phyloP scores from a whole-genome alignment of 768 basidiomycete species.

The Gautieria morchelliformis region DNA sequence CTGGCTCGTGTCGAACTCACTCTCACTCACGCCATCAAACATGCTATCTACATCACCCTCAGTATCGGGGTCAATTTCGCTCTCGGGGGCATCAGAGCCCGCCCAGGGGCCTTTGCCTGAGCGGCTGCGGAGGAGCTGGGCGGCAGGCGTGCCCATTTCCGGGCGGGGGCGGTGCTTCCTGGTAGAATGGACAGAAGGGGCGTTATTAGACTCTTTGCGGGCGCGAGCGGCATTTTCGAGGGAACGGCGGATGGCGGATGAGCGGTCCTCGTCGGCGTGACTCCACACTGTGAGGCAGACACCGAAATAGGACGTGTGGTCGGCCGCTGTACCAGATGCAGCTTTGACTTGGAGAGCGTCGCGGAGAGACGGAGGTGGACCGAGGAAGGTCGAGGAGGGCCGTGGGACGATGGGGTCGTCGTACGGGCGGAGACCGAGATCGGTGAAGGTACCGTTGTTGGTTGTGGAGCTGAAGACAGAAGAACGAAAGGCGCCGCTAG shows the following conservation, averaged over 20 bases:
- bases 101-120: conserved; percentile 35
- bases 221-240: conserved; percentile 54
- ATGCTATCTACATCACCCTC: conserved; percentile 68
- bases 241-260: conserved; percentile 73
- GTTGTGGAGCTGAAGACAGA: conserved; percentile 58
- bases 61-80: conserved; percentile 39
- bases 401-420: conserved; percentile 68
- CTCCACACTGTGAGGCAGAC: conserved; percentile 95
- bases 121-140: conserved; percentile 52
- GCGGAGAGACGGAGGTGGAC: conserved; percentile 52
- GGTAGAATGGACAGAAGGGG: conserved; percentile 57
- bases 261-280: conserved; percentile 84
- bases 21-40: conserved; percentile 59
- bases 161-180: conserved; percentile 33
- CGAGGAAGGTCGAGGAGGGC: conserved; percentile 73
- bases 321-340: conserved; percentile 10
- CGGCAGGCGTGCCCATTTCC: conserved; percentile 20
- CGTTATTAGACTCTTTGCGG: conserved; percentile 72
- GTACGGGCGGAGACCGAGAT: conserved; percentile 62
- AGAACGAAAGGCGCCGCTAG: conserved; percentile 47
- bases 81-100: conserved; percentile 43
- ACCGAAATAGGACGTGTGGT: conserved; percentile 60
- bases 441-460: conserved; percentile 21
- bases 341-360: conserved; percentile 23
- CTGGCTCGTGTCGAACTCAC: conserved; percentile 71